Evolutionary conservation across 768 basidiomycete genomes (phyloP).

Genomic region (Tulasnella sp.): DNA sequence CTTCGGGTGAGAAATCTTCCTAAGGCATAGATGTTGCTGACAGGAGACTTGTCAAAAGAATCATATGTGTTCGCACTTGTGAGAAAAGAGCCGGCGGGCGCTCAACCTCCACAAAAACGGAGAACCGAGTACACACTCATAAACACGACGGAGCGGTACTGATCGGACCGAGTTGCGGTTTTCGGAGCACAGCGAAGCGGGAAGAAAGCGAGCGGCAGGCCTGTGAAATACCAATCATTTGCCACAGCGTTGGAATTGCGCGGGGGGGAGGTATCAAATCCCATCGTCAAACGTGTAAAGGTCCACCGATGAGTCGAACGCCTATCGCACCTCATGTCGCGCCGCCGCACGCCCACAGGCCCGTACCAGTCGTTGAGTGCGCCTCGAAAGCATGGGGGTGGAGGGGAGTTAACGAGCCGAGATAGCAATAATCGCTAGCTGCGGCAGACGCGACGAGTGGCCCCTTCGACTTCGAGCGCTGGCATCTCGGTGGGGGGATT

Average conservation of each 20-base stretch:
- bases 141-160: background rate
- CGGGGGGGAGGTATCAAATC: background rate
- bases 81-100: background rate
- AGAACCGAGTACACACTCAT: background rate
- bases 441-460: background rate
- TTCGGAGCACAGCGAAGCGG: background rate
- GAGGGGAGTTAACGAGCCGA: background rate
- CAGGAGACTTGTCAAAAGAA: background rate
- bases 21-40: background rate
- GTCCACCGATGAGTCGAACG: background rate
- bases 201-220: background rate
- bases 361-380: background rate
- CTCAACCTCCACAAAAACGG: background rate
- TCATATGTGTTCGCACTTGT: background rate
- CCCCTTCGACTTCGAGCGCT: conserved; percentile 1
- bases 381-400: background rate
- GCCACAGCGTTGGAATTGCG: background rate
- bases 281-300: background rate
- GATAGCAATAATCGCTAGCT: background rate
- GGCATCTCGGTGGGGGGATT: conserved; percentile 1
- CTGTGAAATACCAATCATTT: conserved; percentile 5
- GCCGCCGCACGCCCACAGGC: background rate
- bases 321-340: conserved; percentile 2
- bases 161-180: background rate
- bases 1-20: background rate